phyloP scores from a whole-genome alignment of 164 flowering plant genomes.

The Vitis cinerea region DNA sequence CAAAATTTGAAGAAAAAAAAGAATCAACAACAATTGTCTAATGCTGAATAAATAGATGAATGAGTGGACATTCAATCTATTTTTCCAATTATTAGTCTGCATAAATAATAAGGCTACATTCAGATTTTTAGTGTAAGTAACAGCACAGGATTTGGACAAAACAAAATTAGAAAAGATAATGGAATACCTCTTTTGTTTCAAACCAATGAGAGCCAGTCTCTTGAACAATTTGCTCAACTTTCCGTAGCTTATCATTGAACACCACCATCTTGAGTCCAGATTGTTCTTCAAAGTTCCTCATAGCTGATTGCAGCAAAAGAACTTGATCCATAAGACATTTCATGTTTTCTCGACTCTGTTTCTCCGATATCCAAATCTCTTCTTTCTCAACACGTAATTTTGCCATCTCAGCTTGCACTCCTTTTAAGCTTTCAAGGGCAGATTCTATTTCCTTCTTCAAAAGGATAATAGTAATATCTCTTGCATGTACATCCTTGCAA shows the following conservation, averaged over 20 bases:
- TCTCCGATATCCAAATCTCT: conserved; percentile 43
- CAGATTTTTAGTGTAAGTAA: too few relatives aligned
- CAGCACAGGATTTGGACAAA: not conserved
- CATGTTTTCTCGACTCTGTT: conserved; percentile 34
- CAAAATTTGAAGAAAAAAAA: not conserved
- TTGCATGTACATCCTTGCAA: conserved; percentile 21
- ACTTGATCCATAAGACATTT: conserved; percentile 37
- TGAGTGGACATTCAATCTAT: not conserved
- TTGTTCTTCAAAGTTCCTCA: conserved; percentile 42
- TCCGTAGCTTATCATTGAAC: conserved; percentile 44
- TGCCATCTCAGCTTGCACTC: conserved; percentile 60
- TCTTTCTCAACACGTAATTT: conserved; percentile 59
- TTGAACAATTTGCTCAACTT: conserved; percentile 32
- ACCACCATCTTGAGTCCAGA: conserved; percentile 32
- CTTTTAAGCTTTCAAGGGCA: conserved; percentile 62
- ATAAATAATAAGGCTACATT: too few relatives aligned
- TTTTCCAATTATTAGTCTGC: too few relatives aligned
- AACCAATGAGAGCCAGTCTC: conserved; percentile 42
- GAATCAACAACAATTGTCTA: not conserved
- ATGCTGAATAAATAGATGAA: not conserved
- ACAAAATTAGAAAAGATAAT: not conserved
- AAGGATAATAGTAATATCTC: conserved; percentile 51
- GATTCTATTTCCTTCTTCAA: conserved; percentile 71
- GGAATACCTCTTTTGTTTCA: conserved; percentile 56
- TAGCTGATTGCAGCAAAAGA: conserved; percentile 38